Evolutionary conservation across 768 basidiomycete genomes (phyloP), one percentile per base, ranked within the genome.

Genomic region (Asterophora lycoperdoides): DNA sequence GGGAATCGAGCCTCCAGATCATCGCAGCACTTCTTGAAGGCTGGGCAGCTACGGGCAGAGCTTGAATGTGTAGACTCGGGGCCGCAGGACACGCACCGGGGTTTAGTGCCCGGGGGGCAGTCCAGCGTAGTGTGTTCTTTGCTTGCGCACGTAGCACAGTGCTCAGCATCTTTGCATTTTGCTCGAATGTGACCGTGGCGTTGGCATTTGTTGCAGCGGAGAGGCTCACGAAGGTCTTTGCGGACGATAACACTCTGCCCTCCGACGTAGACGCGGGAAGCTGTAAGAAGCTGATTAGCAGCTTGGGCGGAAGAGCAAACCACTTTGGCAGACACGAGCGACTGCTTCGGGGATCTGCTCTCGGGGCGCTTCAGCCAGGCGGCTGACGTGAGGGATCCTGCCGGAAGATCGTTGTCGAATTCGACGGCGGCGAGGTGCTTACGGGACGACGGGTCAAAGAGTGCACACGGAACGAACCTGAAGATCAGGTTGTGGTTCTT

Each of bases 161-260:
- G n/a, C n/a, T n/a, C n/a, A n/a, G n/a, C n/a, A n/a, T n/a, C n/a
- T n/a, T n/a, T n/a, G n/a, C n/a, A n/a, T n/a, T n/a, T n/a, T n/a
- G n/a, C n/a, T n/a, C n/a, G n/a, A n/a, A 46, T 33, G 18, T 46
- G 45, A 20, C 43, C 23, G 26, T 18, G 44, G 5, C 2, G n/a
- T 15, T 50, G 42, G 38, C 45, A 46, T 35, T 51, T 51, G 45
- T 42, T 46, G 41, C 41, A 46, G 32, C 23, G 11, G 1, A 38
- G 18, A 1, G 51, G 51, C 23, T 46, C 40, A 6, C 9, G 13
- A 17, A 52, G 4, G 30, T 48, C 51, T 26, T 52, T 52, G 34
- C 40, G 28, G 38, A 46, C 30, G n/a, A n/a, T 10, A 38, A 19
- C 13, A 47, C 28, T 4, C 15, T n/a, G n/a, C 19, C 46, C 29